Conservation (phyloP, 2,329 filamentous ascomycete species). For the Botrytis fabae region DNA sequence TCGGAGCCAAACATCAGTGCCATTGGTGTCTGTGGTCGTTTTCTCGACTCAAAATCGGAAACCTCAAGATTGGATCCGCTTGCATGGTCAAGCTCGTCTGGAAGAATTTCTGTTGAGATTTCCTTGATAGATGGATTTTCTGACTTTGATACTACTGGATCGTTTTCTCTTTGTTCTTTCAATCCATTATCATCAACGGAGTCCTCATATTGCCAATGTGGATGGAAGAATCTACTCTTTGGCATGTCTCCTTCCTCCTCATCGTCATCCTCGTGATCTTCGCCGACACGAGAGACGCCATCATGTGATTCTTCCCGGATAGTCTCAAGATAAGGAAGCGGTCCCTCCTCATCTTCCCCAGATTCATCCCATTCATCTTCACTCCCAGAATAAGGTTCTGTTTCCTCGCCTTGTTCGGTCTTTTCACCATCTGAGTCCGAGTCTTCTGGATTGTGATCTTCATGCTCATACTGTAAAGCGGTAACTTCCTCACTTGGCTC, state of each 20-base stretch:
- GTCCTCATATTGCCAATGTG: constrained; percentile 4
- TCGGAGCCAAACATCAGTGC: background rate
- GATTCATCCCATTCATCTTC: constrained; percentile 5
- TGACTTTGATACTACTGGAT: background rate
- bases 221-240: constrained; percentile 16
- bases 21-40: constrained; percentile 9
- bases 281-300: background rate
- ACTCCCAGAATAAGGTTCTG: background rate
- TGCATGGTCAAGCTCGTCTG: background rate
- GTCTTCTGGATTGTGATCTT: background rate
- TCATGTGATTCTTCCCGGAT: constrained; percentile 18
- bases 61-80: background rate
- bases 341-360: background rate
- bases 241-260: constrained; percentile 5
- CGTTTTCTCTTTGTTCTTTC: background rate
- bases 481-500: background rate
- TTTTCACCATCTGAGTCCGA: background rate
- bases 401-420: background rate
- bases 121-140: background rate
- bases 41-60: background rate
- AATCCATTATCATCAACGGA: background rate
- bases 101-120: background rate
- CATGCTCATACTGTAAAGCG: background rate
- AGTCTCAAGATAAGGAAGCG: constrained; percentile 17
- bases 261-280: background rate